These are phyloP conservation scores for Mycena haematopus DNA, from an alignment of 768 basidiomycete genomes.

Conservation along the genomic window DNA sequence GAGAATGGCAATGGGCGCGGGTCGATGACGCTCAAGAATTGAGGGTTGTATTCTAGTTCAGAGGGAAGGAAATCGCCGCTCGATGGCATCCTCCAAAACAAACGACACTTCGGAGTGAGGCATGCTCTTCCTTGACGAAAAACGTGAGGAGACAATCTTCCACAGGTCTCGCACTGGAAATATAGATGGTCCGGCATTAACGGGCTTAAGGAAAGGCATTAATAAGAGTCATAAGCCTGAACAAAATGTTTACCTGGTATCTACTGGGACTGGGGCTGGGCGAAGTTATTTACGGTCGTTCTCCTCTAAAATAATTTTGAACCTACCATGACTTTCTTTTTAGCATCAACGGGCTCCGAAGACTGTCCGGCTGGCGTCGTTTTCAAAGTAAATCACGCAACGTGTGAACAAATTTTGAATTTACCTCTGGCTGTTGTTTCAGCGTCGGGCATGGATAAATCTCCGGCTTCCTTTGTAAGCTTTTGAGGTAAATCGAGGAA, in stretches of 20 bases:
- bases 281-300: background rate
- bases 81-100: constrained; percentile 56
- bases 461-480: background rate
- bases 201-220: constrained; percentile 25
- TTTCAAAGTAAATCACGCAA: background rate
- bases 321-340: background rate
- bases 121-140: constrained; percentile 69
- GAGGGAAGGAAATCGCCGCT: constrained; percentile 36
- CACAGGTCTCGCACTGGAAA: constrained; percentile 51
- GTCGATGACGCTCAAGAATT: constrained; percentile 51
- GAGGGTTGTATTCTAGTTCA: constrained; percentile 52
- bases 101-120: constrained; percentile 59
- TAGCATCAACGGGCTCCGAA: background rate
- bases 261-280: background rate
- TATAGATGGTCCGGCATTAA: constrained; percentile 30
- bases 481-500: background rate
- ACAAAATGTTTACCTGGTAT: background rate
- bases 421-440: background rate
- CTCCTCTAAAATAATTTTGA: background rate
- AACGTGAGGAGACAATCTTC: constrained; percentile 52
- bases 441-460: background rate
- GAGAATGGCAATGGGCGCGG: constrained; percentile 39
- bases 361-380: too few species aligned
- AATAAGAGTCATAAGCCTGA: background rate
- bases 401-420: background rate